Base-by-base conservation (phyloP, 176 grass and related monocot genomes). In the Canna indica region DNA sequence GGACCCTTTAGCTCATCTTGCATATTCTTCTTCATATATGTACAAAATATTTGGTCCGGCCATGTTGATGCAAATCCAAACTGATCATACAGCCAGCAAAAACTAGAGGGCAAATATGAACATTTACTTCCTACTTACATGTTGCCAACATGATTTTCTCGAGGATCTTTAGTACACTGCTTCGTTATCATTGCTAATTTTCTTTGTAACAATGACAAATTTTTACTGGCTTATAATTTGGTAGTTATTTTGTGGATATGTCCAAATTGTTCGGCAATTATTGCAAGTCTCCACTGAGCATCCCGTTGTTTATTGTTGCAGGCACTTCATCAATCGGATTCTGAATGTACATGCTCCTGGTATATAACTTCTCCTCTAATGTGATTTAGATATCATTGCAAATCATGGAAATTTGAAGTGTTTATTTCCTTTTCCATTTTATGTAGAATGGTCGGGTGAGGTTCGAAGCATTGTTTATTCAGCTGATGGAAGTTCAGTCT, bases 361-460 rank as follows among this genome's bases (percentile, higher is more conserved):
- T 96, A 83, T 77, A 28, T 47, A 25, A 63, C 67, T 77, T 1
- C 0, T 60, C 26, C 52, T 67, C 14, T 13, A 46, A 11, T 30
- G 28, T 46, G 18, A 48, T 76, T 64, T 2, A 33, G 72, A 48
- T 63, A 72, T 32, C 29, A 69, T 8, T 47, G 16, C 18, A 42
- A 62, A 72, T 59, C 60, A 17, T 72, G 4, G 48, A 60, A 64
- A 53, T 79, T 73, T 42, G 24, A 4, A 59, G 18, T 58, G 69
- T 63, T 80, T 44, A 25, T 82, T 73, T 32, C 63, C 65, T 39
- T 9, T 20, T 72, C 67, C 70, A 57, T 71, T 68, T 34, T 76
- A 77, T 85, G 31, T 79, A 97, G 93, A 93, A 74, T 99, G 90
- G 94, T 99, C 89, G 62, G 94, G 90, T 20, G 90, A 99, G 62